Evolutionary conservation across 1,139 yeast species (phyloP).

Genomic region (Magnusiomyces suaveolens): DNA sequence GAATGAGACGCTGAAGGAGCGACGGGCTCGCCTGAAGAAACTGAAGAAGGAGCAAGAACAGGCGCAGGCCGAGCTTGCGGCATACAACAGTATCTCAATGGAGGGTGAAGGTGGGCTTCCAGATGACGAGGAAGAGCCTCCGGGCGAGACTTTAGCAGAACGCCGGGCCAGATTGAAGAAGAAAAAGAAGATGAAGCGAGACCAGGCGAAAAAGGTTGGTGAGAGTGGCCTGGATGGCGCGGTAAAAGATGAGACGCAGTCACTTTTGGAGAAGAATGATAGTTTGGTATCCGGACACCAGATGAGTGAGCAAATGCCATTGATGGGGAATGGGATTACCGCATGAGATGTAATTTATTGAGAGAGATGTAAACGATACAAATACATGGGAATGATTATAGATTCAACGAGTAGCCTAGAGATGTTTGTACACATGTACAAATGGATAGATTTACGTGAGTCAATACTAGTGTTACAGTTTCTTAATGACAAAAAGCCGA

Average conservation of each 20-base stretch:
- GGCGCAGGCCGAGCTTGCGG: conserved; percentile 20
- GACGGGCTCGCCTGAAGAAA: conserved; percentile 25
- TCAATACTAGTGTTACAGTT: no score
- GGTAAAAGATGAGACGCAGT: neutral
- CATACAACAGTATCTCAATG: conserved; percentile 18
- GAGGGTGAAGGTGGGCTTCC: conserved; percentile 13
- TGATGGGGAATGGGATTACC: neutral
- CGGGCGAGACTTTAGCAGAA: conserved; percentile 28
- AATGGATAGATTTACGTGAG: no score
- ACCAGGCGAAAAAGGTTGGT: neutral
- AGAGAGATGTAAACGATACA: neutral
- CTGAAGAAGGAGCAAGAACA: conserved; percentile 25
- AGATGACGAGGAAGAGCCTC: conserved; percentile 12
- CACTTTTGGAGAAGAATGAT: neutral
- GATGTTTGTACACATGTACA: no score
- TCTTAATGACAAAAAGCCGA: no score
- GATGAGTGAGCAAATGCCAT: neutral
- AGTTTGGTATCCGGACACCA: neutral
- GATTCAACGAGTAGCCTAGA: no score
- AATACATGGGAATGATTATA: no score
- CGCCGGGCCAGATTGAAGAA: conserved; percentile 28
- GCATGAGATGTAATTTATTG: neutral
- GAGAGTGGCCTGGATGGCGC: neutral
- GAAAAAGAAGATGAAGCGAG: neutral
- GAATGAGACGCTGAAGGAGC: conserved; percentile 26